phyloP scores from a whole-genome alignment of 345 rosid species.

The Salix suchowensis region DNA sequence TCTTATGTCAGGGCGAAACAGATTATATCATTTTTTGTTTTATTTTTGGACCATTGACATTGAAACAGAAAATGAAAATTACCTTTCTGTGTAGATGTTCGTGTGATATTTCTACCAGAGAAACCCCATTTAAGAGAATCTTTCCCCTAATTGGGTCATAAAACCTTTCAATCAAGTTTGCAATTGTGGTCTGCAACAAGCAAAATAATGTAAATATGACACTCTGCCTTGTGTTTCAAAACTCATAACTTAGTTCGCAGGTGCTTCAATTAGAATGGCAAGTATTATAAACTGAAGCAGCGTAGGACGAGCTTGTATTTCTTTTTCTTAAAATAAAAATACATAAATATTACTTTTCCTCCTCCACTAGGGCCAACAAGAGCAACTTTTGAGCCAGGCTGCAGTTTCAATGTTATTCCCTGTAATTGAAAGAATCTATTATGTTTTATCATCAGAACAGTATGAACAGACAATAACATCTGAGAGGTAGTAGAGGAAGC shows the following conservation, averaged over 20 bases:
- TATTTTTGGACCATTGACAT: background rate
- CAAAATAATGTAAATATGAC: background rate
- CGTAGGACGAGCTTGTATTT: background rate
- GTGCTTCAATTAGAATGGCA: background rate
- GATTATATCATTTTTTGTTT: background rate
- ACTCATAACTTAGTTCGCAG: background rate
- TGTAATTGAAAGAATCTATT: slow-evolving; percentile 24
- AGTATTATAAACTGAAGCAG: background rate
- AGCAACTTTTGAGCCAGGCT: slow-evolving; percentile 83
- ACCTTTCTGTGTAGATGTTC: slow-evolving; percentile 79
- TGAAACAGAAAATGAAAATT: background rate
- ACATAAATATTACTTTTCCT: slow-evolving; percentile 58
- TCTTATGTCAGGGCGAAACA: background rate
- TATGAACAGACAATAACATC: background rate
- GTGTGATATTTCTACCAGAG: slow-evolving; percentile 72
- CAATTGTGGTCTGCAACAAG: slow-evolving; percentile 82
- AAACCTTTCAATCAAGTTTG: slow-evolving; percentile 85
- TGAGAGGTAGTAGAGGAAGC: background rate
- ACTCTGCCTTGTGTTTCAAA: background rate
- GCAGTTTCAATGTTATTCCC: slow-evolving; percentile 83
- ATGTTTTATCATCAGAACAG: background rate
- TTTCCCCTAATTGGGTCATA: slow-evolving; percentile 85
- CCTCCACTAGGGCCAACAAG: slow-evolving; percentile 99
- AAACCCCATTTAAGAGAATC: slow-evolving; percentile 71
- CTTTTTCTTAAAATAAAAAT: background rate